Evolutionary conservation across 2,329 filamentous ascomycete genomes (phyloP), one percentile per base, ranked within the genome.

Genomic region (Talaromyces pinophilus): DNA sequence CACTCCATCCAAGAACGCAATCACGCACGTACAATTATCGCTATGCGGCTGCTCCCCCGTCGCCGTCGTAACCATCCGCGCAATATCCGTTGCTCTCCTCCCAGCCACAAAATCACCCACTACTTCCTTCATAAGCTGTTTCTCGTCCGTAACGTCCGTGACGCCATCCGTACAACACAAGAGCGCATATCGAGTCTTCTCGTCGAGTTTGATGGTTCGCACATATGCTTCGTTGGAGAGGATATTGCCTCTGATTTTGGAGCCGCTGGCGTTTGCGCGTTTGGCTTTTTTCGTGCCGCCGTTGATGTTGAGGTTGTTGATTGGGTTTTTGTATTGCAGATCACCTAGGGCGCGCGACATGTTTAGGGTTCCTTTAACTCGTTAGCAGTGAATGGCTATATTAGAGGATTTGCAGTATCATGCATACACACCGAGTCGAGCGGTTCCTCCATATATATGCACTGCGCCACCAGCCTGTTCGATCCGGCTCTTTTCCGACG

Each of bases 271-370:
- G 15, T 35, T 59, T 28, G 70, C 71, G 17, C 69, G 72, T 66
- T 69, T 67, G 19, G 66, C 64, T 57, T 65, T 69, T n/a, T 63
- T 44, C 5, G 64, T 63, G 38, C 62, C 17, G 28, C 30, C 59
- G 2, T 67, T 61, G 44, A 72, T 66, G 19, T 69, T 64, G 6
- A 70, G 54, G 2, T 63, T 72, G 62, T 76, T 77, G 30, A 77
- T 71, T 25, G 76, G 76, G 50, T 75, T 74, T 62, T 78, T 78
- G 69, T 78, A 78, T 67, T 76, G 76, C 28, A 78, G 69, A 63
- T 77, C 76, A 3, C 76, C 76, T n/a, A 77, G 62, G 25, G 76
- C 75, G 33, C 76, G 75, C 25, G 76, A 78, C 73, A 78, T 77
- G 55, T 78, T 77, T 57, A 78, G 64, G 7, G 73, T 72, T 33